A percentile compares a stretch with the other conserved stretches of the same genome.
These are phyloP conservation scores for Penicillium malachiteum DNA, from an alignment of 495 filamentous ascomycete genomes.

Conservation along the genomic window DNA sequence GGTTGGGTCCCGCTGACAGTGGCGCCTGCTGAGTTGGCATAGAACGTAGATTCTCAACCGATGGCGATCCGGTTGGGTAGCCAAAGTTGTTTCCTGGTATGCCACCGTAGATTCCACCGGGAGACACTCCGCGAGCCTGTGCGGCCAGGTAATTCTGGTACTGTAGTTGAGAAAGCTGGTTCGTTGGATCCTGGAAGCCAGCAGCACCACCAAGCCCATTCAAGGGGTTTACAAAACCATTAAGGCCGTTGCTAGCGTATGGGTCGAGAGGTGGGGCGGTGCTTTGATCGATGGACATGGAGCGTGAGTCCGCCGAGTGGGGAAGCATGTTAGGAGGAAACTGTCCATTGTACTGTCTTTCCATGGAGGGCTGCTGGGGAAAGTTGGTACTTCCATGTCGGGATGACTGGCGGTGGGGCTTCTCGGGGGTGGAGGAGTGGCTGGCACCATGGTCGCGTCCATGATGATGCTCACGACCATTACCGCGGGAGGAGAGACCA, in stretches of 20 bases:
- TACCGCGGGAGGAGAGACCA: constrained; percentile 68
- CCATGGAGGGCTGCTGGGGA: constrained; percentile 40
- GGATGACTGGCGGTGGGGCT: constrained; percentile 49
- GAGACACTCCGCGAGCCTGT: constrained; percentile 45
- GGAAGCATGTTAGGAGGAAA: constrained; percentile 38
- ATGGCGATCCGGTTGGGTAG: constrained; percentile 40
- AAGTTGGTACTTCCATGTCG: constrained; percentile 47
- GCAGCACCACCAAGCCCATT: constrained; percentile 26
- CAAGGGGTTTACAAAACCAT: constrained; percentile 30
- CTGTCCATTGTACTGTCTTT: constrained; percentile 49
- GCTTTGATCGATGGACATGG: constrained; percentile 42
- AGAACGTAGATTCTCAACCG: constrained; percentile 43
- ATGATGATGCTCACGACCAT: constrained; percentile 47
- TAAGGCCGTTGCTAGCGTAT: constrained; percentile 40
- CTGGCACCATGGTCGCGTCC: constrained; percentile 42
- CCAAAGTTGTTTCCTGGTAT: constrained; percentile 39
- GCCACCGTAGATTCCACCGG: constrained; percentile 41
- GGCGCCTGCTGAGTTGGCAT: constrained; percentile 38
- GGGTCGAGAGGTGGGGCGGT: constrained; percentile 41
- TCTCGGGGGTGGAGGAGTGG: constrained; percentile 38
- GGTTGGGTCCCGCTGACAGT: constrained; percentile 35
- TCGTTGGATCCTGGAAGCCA: constrained; percentile 42
- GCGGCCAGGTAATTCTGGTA: constrained; percentile 46
- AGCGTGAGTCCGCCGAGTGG: constrained; percentile 40
- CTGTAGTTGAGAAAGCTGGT: constrained; percentile 42